Evolutionary conservation across 768 basidiomycete genomes (phyloP).

Genomic region (Chalciporus piperatus): DNA sequence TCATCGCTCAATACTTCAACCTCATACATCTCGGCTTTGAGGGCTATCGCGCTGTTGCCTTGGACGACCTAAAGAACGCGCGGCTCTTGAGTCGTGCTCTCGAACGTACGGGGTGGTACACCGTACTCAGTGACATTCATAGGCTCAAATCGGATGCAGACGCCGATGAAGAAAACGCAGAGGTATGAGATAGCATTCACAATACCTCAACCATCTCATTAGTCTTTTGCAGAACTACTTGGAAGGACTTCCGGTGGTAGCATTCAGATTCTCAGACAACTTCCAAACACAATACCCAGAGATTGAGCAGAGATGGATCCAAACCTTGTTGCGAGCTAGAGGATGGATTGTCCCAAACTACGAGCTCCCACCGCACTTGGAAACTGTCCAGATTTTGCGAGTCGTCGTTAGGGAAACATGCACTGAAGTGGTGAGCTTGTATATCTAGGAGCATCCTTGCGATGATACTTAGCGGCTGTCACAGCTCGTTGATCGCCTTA

Average conservation of each 20-base stretch:
- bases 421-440: slow-evolving; percentile 44
- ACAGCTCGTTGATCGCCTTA: slow-evolving; percentile 61
- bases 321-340: slow-evolving; percentile 45
- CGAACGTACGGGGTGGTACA: slow-evolving; percentile 52
- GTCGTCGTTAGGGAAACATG: slow-evolving; percentile 59
- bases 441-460: slow-evolving; percentile 17
- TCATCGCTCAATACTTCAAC: slow-evolving; percentile 63
- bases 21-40: slow-evolving; percentile 59
- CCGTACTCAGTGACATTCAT: slow-evolving; percentile 57
- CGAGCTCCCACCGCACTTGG: slow-evolving; percentile 51
- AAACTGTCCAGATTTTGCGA: slow-evolving; percentile 55
- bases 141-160: slow-evolving; percentile 31
- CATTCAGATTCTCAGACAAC: slow-evolving; percentile 53
- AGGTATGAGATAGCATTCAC: slow-evolving; percentile 39
- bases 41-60: slow-evolving; percentile 47
- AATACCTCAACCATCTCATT: not conserved
- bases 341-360: slow-evolving; percentile 64
- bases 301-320: slow-evolving; percentile 58
- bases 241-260: slow-evolving; percentile 51
- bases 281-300: slow-evolving; percentile 53
- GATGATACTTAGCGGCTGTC: slow-evolving; percentile 22
- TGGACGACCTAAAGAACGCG: slow-evolving; percentile 55
- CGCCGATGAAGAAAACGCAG: slow-evolving; percentile 51
- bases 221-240: slow-evolving; percentile 36
- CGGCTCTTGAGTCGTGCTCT: slow-evolving; percentile 63